Percentiles rank a stretch among this genome's conserved stretches.
Evolutionary conservation across 495 filamentous ascomycete species (phyloP).

Genomic region (Tuber melanosporum): DNA sequence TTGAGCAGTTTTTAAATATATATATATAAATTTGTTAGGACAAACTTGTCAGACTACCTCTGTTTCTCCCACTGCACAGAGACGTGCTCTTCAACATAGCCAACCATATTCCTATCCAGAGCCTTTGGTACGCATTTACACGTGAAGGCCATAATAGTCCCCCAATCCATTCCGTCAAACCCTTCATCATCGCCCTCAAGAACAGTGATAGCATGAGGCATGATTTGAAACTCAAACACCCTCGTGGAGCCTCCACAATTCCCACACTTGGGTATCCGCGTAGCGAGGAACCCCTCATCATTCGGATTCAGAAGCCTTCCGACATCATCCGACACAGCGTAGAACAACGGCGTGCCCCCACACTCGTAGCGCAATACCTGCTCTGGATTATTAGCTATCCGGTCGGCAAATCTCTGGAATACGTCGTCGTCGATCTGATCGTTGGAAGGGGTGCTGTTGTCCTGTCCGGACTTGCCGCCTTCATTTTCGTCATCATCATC

Average conservation of each 20-base stretch:
- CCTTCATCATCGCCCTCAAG: constrained; percentile 72
- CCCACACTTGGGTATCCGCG: constrained; percentile 63
- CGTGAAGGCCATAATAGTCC: constrained; percentile 83
- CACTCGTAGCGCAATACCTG: constrained; percentile 93
- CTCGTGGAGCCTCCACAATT: constrained; percentile 60
- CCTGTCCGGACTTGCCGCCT: neutral
- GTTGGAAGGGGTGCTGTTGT: neutral
- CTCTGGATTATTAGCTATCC: constrained; percentile 83
- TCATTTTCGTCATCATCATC: neutral
- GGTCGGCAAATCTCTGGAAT: constrained; percentile 87
- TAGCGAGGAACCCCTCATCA: constrained; percentile 33
- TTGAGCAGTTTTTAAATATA: neutral
- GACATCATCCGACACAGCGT: constrained; percentile 66
- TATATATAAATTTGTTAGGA: neutral
- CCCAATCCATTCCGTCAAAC: constrained; percentile 97
- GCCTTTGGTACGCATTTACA: constrained; percentile 61
- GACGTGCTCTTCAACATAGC: constrained; percentile 88
- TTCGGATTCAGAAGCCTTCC: constrained; percentile 54
- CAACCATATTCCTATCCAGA: constrained; percentile 48
- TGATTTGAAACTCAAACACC: constrained; percentile 88
- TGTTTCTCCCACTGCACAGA: constrained; percentile 96
- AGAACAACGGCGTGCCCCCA: constrained; percentile 70
- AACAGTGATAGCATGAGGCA: constrained; percentile 81
- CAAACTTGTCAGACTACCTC: constrained; percentile 22
- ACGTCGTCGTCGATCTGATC: constrained; percentile 35